Percentiles rank a stretch among this genome's conserved stretches.
phyloP scores from a whole-genome alignment of 2,329 filamentous ascomycete genomes.

The Cytospora piceae region DNA sequence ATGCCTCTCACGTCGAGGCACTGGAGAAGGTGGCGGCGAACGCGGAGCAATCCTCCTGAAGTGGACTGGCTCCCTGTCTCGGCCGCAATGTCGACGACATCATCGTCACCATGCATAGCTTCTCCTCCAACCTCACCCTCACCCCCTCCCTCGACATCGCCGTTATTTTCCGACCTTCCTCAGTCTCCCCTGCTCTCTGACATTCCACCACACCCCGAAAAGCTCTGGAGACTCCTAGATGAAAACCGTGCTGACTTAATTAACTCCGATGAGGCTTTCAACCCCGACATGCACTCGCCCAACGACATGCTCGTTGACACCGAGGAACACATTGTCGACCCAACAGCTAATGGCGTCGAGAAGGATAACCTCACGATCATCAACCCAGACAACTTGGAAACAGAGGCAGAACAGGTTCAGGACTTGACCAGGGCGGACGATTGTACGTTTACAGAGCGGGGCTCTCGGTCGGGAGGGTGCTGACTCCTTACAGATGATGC shows the following conservation, averaged over 20 bases:
- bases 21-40: conserved; percentile 26
- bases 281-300: conserved; percentile 55
- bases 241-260: conserved; percentile 34
- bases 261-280: conserved; percentile 50
- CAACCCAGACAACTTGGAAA: conserved; percentile 55
- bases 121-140: conserved; percentile 23
- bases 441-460: conserved; percentile 45
- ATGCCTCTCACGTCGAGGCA: conserved; percentile 23
- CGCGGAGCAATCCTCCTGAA: conserved; percentile 26
- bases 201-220: conserved; percentile 14
- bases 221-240: conserved; percentile 22
- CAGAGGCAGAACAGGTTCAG: conserved; percentile 52
- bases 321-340: conserved; percentile 56
- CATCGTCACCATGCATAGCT: conserved; percentile 41
- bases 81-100: conserved; percentile 21
- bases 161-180: conserved; percentile 7
- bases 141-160: conserved; percentile 19
- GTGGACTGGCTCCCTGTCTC: conserved; percentile 18
- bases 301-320: conserved; percentile 61
- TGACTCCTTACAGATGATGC: conserved; percentile 66
- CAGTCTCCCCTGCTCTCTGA: conserved; percentile 14
- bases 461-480: conserved; percentile 25
- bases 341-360: conserved; percentile 50
- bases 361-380: conserved; percentile 59
- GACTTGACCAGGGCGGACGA: conserved; percentile 56